Evolutionary conservation across 2,329 filamentous ascomycete genomes (phyloP), one percentile per base, ranked within the genome.

Genomic region (Cladosporium velox): DNA sequence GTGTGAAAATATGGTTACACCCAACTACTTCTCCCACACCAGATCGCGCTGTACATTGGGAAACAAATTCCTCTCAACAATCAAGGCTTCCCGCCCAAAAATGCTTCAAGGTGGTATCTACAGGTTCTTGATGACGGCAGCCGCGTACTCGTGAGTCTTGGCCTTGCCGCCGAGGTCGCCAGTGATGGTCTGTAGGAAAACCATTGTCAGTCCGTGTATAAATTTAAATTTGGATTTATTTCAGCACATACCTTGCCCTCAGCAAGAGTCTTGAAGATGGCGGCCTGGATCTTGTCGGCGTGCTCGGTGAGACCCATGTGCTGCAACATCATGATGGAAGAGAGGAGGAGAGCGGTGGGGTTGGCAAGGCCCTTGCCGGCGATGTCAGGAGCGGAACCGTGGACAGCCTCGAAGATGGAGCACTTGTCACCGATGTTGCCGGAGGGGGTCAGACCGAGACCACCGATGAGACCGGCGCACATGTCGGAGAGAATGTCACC

Each of bases 401-500:
- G 95, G 76, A 99, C 95, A 76, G 95, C 95, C 86, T 99, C 95
- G 85, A 99, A 99, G 85, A 98, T 97, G 80, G 92, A 97, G 90
- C 93, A 98, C 86, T 97, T 91, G 83, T 97, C 93, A 82, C 93
- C 95, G 78, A 97, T 98, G 88, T 99, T 99, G 77, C 94, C 95
- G 47, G 94, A 98, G 71, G 95, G 95, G 47, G 95, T 97, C 62
- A 99, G 89, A 80, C 95, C 95, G 71, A 99, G 91, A 82, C 95
- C 95, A 79, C 95, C 95, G 76, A 99, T 98, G 74, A 99, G 87
- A 84, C 95, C 95, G 76, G 95, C 95, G 85, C 95, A 98, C 92
- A 98, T 97, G 82, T 99, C 95, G 77, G 94, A 98, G 72, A 99
- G 88, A 86, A 99, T 99, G 84, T 98, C 95, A 82, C 95, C 95